phyloP scores from a whole-genome alignment of 2,329 filamentous ascomycete species.

The Paraphaeosphaeria sporulosa region DNA sequence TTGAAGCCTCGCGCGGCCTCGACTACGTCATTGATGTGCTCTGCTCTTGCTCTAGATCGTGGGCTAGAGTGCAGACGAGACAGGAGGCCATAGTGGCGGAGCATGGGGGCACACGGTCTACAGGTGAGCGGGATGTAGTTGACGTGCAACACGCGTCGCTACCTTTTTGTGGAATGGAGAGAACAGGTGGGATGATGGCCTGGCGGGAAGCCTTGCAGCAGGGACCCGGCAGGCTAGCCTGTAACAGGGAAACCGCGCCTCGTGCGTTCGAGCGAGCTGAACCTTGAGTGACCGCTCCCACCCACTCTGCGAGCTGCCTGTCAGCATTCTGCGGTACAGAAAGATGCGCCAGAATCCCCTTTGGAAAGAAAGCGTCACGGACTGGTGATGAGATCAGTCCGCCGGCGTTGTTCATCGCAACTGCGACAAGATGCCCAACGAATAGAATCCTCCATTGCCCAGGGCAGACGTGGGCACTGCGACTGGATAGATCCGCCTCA shows the following conservation, averaged over 20 bases:
- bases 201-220: background rate
- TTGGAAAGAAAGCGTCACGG: too few relatives aligned
- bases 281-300: too few relatives aligned
- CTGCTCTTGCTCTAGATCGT: background rate
- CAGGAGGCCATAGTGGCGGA: background rate
- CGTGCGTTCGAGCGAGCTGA: too few relatives aligned
- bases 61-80: background rate
- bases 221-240: background rate
- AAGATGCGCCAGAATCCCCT: too few relatives aligned
- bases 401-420: background rate
- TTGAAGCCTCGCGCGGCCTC: background rate
- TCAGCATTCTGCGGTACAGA: too few relatives aligned
- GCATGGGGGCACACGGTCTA: too few relatives aligned
- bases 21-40: conserved; percentile 10
- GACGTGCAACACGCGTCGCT: background rate
- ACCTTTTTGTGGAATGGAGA: background rate
- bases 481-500: background rate
- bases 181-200: background rate
- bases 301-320: too few relatives aligned
- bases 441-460: background rate
- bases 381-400: too few relatives aligned
- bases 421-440: background rate
- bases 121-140: background rate
- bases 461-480: background rate
- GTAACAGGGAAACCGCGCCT: background rate